Evolutionary conservation across 2,329 filamentous ascomycete species (phyloP), one percentile per base, ranked within the genome.

Genomic region (Alternaria alternata): DNA sequence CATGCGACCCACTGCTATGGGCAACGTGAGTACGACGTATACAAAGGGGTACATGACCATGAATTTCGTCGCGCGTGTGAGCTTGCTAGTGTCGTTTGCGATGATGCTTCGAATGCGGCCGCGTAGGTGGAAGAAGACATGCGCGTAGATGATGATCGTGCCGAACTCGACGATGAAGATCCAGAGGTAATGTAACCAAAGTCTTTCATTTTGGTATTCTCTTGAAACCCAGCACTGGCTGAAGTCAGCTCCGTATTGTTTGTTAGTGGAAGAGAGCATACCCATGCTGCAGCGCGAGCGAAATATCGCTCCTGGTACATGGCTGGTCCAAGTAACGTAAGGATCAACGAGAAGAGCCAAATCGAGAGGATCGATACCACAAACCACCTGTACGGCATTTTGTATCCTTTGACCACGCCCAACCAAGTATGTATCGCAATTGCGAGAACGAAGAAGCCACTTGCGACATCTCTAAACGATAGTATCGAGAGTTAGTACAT

Each of bases 1-100:
- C 77, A 79, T 79, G 36, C 77, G 73, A 7, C 76, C 77, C 6
- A 78, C 68, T 7, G 88, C 88, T 1, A 92, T 81, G 0, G 89
- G 89, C 0, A 88, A 81, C 0, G 89, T 91, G 64, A 89, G 87
- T 18, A 89, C 59, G 3, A 90, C 82, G 73, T 91, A 91, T 60
- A 89, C 88, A 62, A 88, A 72, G 0, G 89, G 89, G 63, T 91
- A 91, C 53, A 65, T 51, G 39, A 90, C 75, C 84, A 86, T 86
- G 68, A 90, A 88, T 3, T 85, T 80, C 11, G 82, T 81, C 20
- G 83, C 81, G 18, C 76, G 68, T 7, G 72, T 73, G 16, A 79
- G 70, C 51, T 75, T 78, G 26, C 57, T 67, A n/a, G 73, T 75
- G 51, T 77, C 70, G 54, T 77, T 75, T 56, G 70, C 67, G 7